phyloP scores from a whole-genome alignment of 352 stramenopile species.

The Pseudoperonospora humuli region DNA sequence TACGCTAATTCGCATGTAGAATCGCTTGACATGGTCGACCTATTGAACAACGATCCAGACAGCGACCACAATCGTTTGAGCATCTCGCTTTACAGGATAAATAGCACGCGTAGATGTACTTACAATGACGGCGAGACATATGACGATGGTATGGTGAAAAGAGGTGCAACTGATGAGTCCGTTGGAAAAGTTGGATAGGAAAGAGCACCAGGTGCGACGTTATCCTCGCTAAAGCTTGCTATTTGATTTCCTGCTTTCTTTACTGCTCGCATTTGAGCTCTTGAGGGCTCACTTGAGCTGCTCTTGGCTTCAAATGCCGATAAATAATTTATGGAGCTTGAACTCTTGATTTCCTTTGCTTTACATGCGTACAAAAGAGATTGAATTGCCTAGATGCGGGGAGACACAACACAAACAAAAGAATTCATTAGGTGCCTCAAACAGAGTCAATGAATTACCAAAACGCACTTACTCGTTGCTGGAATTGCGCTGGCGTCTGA shows the following conservation, averaged over 20 bases:
- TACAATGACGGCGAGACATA: slow-evolving; percentile 8
- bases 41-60: slow-evolving; percentile 3
- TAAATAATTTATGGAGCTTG: slow-evolving; percentile 26
- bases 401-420: slow-evolving; percentile 1
- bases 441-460: not conserved
- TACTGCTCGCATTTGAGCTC: slow-evolving; percentile 1
- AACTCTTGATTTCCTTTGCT: slow-evolving; percentile 59
- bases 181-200: not conserved
- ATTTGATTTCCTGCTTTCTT: slow-evolving; percentile 2
- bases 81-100: not conserved
- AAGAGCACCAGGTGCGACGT: not conserved
- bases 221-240: slow-evolving; percentile 6
- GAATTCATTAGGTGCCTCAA: not conserved
- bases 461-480: slow-evolving; percentile 43
- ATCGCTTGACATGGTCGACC: slow-evolving; percentile 30
- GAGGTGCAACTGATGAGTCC: not conserved
- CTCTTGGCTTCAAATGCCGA: slow-evolving; percentile 18
- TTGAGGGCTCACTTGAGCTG: not conserved
- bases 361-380: slow-evolving; percentile 74
- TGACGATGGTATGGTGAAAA: not conserved
- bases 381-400: slow-evolving; percentile 57
- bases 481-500: slow-evolving; percentile 40
- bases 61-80: not conserved
- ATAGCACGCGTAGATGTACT: slow-evolving; percentile 1
- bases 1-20: slow-evolving; percentile 17